Base-by-base conservation (phyloP, 192 early-diverging fungal genomes). In the Coemansia sp. region DNA sequence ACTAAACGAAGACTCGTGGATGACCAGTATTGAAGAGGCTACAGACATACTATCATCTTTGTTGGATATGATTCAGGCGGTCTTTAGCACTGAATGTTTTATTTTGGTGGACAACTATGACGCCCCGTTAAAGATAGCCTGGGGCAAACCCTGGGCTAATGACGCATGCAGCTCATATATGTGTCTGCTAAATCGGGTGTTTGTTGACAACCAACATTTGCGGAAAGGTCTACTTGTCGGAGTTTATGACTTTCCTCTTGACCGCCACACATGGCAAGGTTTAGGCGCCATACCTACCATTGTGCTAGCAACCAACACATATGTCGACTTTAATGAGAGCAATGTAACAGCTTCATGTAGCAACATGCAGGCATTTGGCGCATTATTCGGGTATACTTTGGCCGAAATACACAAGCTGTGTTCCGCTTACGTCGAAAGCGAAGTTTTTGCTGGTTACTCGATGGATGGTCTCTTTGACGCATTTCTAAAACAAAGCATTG, bases 31-130 rank as follows among this genome's bases (percentile, higher is more conserved):
- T 6, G 25, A 25, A 4, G 23, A 15, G 6, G 53, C 53, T 19
- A 7, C 15, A 5, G 9, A 32, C 17, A 5, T 56, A 5, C 39
- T 56, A 10, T 14, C 55, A 3, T 19, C n/a, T 8, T 11, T 56
- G 21, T 5, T n/a, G 7, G 55, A 56, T 7, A 10, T 56, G 17
- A 17, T 56, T 7, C n/a, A 35, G 4, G 25, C 15, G 6, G 29
- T 39, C 15, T 39, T 29, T 8, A 8, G 2, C 2, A 8, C 29
- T 8, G 21, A 56, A n/a, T 37, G 37, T 11, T 37, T 56, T 6
- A 37, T 56, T 37, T 8, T 56, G 55, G 6, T 56, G 9, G 55
- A 56, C 25, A 7, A 37, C 15, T 56, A 56, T 38, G 55, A 56
- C 3, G 5, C 1, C 1, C 55, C 29, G 17, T 37, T 56, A 7